phyloP scores from a whole-genome alignment of 2,329 filamentous ascomycete species.

The Colletotrichum sublineola region DNA sequence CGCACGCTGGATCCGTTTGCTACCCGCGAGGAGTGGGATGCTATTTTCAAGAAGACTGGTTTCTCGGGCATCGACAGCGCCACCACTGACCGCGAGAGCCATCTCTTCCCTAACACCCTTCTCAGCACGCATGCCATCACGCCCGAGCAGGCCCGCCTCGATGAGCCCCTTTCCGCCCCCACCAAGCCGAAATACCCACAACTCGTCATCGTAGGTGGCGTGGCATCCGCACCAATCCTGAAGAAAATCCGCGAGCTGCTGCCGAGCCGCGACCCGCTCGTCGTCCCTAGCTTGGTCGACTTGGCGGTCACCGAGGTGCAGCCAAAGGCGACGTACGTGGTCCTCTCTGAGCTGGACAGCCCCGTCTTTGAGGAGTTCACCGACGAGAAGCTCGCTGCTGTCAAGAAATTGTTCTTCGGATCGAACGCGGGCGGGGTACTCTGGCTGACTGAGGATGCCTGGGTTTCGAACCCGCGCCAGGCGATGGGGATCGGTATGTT shows the following conservation, averaged over 20 bases:
- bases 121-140: slow-evolving; percentile 9
- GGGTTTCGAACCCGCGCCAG: slow-evolving; percentile 37
- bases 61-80: slow-evolving; percentile 42
- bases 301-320: neutral
- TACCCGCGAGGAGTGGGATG: slow-evolving; percentile 45
- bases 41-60: slow-evolving; percentile 46
- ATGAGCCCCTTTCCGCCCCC: neutral
- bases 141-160: neutral
- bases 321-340: slow-evolving; percentile 21
- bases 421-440: slow-evolving; percentile 34
- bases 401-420: neutral
- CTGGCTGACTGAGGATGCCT: slow-evolving; percentile 44
- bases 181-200: neutral
- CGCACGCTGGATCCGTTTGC: slow-evolving; percentile 45
- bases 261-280: neutral
- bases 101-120: slow-evolving; percentile 12
- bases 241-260: neutral
- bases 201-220: neutral
- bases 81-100: neutral
- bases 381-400: slow-evolving; percentile 1
- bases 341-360: slow-evolving; percentile 35
- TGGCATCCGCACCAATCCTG: neutral
- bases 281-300: neutral
- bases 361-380: slow-evolving; percentile 48
- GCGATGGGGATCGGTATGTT: slow-evolving; percentile 40